These are phyloP conservation scores for Triticum dicoccoides DNA, from an alignment of 176 grass and related monocot species.

Conservation along the genomic window DNA sequence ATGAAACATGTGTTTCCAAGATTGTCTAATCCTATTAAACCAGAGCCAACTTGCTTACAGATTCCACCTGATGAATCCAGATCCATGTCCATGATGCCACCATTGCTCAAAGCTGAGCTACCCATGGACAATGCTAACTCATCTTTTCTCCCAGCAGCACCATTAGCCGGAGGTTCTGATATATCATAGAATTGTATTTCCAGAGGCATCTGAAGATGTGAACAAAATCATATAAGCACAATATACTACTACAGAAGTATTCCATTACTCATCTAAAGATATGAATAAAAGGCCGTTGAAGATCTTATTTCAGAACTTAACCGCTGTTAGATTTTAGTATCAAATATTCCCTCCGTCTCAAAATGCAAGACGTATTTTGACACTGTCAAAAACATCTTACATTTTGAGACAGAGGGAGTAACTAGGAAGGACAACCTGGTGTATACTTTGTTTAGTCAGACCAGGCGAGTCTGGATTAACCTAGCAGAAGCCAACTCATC, in stretches of 20 bases:
- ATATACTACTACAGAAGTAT: not conserved
- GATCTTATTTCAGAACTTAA: not conserved
- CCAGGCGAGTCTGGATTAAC: not conserved
- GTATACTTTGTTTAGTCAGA: not conserved
- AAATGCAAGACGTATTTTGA: too few relatives aligned
- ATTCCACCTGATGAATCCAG: constrained; percentile 51
- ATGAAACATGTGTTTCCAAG: constrained; percentile 99
- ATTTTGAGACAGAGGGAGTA: not conserved
- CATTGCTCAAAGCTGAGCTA: constrained; percentile 51
- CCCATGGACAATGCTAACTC: constrained; percentile 43
- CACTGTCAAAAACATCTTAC: too few relatives aligned
- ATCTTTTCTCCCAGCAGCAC: constrained; percentile 51
- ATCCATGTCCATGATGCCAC: constrained; percentile 30
- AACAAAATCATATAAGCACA: constrained; percentile 30
- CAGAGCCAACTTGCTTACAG: constrained; percentile 58
- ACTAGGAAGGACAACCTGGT: not conserved
- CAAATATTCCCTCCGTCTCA: not conserved
- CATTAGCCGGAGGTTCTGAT: constrained; percentile 43
- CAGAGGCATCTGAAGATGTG: constrained; percentile 73
- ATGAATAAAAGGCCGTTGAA: not conserved
- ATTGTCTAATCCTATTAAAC: constrained; percentile 85
- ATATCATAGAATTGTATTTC: constrained; percentile 76
- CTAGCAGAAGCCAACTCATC: constrained; percentile 15
- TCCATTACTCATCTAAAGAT: not conserved
- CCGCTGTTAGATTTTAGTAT: not conserved